Percentiles rank a stretch among this genome's conserved stretches.
Conservation (phyloP, 805 yeast genomes). For the Yamadazyma phyllophila region DNA sequence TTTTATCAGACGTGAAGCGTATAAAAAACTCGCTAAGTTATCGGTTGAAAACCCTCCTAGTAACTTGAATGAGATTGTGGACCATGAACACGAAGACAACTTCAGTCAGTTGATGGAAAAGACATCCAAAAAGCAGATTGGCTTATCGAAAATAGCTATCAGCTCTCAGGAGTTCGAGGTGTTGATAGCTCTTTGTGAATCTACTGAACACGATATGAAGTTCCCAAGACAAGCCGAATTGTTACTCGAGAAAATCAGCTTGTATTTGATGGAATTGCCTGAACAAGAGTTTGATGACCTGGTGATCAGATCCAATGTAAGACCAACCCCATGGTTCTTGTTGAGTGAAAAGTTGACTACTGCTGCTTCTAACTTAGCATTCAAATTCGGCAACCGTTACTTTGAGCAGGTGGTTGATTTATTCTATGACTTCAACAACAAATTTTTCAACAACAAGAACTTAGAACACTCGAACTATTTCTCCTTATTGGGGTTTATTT, state of each 20-base stretch:
- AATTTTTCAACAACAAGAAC: constrained; percentile 21
- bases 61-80: constrained; percentile 6
- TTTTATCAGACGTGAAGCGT: constrained; percentile 39
- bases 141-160: constrained; percentile 38
- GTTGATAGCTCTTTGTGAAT: constrained; percentile 53
- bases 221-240: constrained; percentile 37
- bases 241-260: constrained; percentile 42
- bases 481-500: constrained; percentile 33
- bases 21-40: constrained; percentile 34
- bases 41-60: constrained; percentile 25
- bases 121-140: constrained; percentile 4
- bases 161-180: constrained; percentile 55
- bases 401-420: constrained; percentile 25
- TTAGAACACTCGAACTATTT: constrained; percentile 33
- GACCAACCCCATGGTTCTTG: constrained; percentile 33
- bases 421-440: constrained; percentile 25
- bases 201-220: constrained; percentile 28
- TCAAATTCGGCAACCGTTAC: constrained; percentile 19
- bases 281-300: constrained; percentile 42
- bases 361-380: constrained; percentile 32
- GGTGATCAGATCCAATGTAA: constrained; percentile 26
- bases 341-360: constrained; percentile 32
- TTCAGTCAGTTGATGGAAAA: constrained; percentile 19
- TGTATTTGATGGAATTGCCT: constrained; percentile 48
- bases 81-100: constrained; percentile 16